Conservation (phyloP, 2,329 filamentous ascomycete species). For the Phialophora macrospora region DNA sequence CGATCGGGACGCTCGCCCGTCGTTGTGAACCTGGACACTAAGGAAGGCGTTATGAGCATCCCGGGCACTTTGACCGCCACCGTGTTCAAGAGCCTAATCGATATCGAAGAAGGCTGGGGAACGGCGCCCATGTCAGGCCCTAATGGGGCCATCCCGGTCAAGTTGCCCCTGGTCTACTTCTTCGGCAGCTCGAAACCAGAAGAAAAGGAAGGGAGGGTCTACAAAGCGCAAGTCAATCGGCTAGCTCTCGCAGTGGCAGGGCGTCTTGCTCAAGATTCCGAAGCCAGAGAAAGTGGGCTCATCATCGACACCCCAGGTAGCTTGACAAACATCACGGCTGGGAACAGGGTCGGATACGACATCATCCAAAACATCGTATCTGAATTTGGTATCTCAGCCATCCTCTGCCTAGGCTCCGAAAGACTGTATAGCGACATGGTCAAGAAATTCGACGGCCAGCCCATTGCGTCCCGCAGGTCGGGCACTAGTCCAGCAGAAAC, state of each 20-base stretch:
- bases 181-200: conserved; percentile 67
- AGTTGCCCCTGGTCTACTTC: conserved; percentile 88
- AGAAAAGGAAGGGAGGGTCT: conserved; percentile 74
- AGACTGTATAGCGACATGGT: conserved; percentile 75
- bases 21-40: conserved; percentile 82
- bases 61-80: conserved; percentile 83
- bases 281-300: conserved; percentile 73
- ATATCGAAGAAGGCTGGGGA: conserved; percentile 87
- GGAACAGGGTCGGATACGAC: conserved; percentile 69
- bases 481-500: conserved; percentile 59
- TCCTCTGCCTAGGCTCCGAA: conserved; percentile 82
- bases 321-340: conserved; percentile 58
- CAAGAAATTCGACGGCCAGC: conserved; percentile 65
- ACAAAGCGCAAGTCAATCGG: conserved; percentile 73
- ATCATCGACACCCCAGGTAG: conserved; percentile 83
- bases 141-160: conserved; percentile 78
- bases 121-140: conserved; percentile 89
- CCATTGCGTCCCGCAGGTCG: conserved; percentile 50
- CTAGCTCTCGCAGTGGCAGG: conserved; percentile 79
- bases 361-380: conserved; percentile 79
- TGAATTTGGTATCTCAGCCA: conserved; percentile 73
- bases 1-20: conserved; percentile 75
- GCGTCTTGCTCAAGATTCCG: conserved; percentile 74
- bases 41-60: conserved; percentile 76
- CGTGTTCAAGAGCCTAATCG: conserved; percentile 85